Conservation (phyloP, 2,329 filamentous ascomycete genomes). For the Lasiodiplodia citricola region DNA sequence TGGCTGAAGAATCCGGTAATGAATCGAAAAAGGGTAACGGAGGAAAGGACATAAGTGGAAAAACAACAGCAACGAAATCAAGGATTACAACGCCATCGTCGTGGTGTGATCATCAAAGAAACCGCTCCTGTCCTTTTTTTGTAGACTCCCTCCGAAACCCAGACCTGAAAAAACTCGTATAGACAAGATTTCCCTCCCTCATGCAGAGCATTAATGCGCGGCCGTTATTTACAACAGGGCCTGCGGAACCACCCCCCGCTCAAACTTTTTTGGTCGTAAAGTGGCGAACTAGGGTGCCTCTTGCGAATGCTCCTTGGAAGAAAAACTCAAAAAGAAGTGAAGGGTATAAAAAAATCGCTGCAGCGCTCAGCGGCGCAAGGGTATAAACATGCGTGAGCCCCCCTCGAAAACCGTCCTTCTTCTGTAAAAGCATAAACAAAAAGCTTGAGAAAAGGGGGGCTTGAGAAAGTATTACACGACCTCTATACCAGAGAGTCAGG, state of each 20-base stretch:
- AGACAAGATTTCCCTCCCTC: constrained; percentile 9
- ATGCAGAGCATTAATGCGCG: constrained; percentile 17
- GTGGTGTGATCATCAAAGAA: constrained; percentile 12
- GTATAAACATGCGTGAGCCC: constrained; percentile 25
- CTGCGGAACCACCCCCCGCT: background rate
- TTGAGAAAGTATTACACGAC: constrained; percentile 21
- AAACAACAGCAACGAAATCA: background rate
- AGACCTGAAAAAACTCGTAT: constrained; percentile 9
- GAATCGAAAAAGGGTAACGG: background rate
- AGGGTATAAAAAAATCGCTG: constrained; percentile 7
- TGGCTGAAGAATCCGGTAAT: background rate
- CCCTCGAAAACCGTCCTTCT: constrained; percentile 18
- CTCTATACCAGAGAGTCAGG: constrained; percentile 17
- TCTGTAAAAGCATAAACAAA: constrained; percentile 16
- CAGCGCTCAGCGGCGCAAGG: constrained; percentile 24
- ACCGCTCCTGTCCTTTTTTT: constrained; percentile 14
- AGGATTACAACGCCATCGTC: constrained; percentile 12
- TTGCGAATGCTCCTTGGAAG: constrained; percentile 21
- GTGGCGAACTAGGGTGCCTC: constrained; percentile 5
- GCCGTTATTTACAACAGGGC: constrained; percentile 20
- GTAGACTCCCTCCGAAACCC: background rate
- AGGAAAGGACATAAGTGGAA: background rate
- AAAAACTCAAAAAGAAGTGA: constrained; percentile 1
- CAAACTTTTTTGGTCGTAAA: constrained; percentile 5
- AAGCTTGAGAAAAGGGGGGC: constrained; percentile 7